Evolutionary conservation across 2,329 filamentous ascomycete genomes (phyloP), one percentile per base, ranked within the genome.

Genomic region (Nectriaceae sp.): DNA sequence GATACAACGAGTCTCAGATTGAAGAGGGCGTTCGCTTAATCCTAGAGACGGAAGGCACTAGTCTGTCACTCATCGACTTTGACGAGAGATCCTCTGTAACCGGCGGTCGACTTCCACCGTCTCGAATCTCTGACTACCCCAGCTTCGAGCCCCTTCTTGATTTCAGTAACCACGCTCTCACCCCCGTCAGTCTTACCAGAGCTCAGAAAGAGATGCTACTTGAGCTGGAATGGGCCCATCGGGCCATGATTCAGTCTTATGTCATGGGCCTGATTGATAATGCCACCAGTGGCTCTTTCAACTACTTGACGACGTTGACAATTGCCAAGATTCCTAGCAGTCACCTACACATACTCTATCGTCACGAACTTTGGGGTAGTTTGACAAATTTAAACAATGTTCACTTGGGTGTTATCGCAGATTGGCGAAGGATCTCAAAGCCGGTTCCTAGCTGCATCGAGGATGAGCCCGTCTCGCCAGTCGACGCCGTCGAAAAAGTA

Each of bases 171-270:
- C 45, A 55, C 29, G 57, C 67, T 4, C 63, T 85, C n/a, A 74
- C 77, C 35, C 84, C 84, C 3, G 70, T 72, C 2, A 69, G 72
- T 24, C 74, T 88, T n/a, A 80, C 79, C 1, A 74, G 74, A 49
- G 74, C 80, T n/a, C 87, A 89, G 63, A 82, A 78, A 44, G 84
- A 88, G 64, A 84, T 87, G 80, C 67, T 89, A 2, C 69, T 86
- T 31, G 85, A 89, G 63, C 80, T 83, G 3, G 79, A 84, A 44
- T 88, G 85, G 82, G 84, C 84, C 5, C 84, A 89, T 54, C 74
- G 80, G 44, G 85, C 84, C 16, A 85, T 89, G 62, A 73, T 89
- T 40, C 80, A 84, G 41, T 86, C 85, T 1, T 89, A 85, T 56
- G 78, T 84, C 54, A 77, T 88, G 40, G 79, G 83, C 2, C 66